Evolutionary conservation across 495 filamentous ascomycete species (phyloP).

Genomic region (Aspergillus sparsus): DNA sequence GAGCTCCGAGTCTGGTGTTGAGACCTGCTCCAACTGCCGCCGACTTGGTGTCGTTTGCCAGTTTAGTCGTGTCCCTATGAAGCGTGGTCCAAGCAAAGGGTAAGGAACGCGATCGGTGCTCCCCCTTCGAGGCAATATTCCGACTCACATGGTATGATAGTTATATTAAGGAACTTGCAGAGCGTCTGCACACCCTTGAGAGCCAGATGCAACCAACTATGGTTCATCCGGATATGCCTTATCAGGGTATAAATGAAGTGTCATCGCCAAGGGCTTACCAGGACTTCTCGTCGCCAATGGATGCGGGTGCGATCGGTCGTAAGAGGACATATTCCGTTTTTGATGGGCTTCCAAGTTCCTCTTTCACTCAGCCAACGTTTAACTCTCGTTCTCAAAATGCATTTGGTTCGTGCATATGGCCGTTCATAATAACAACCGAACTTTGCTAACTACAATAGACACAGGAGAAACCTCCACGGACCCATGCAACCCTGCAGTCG

Average conservation of each 20-base stretch:
- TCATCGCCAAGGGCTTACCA: constrained; percentile 47
- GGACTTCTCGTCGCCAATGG: constrained; percentile 52
- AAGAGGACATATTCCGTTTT: constrained; percentile 62
- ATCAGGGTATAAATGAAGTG: constrained; percentile 50
- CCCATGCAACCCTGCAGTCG: constrained; percentile 39
- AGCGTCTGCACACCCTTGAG: constrained; percentile 82
- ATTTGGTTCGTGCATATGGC: constrained; percentile 31
- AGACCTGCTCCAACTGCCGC: constrained; percentile 84
- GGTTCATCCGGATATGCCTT: constrained; percentile 48
- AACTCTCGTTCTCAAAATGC: constrained; percentile 46
- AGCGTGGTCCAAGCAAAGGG: constrained; percentile 95
- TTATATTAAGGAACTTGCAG: constrained; percentile 95
- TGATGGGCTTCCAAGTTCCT: constrained; percentile 50
- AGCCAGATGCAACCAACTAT: constrained; percentile 57
- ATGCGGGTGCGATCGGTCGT: constrained; percentile 41
- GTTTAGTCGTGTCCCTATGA: constrained; percentile 92
- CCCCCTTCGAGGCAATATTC: constrained; percentile 6
- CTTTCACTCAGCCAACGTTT: constrained; percentile 47
- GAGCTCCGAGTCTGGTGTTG: constrained; percentile 71
- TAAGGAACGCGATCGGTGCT: constrained; percentile 38
- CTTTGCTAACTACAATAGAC: constrained; percentile 34
- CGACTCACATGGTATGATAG: constrained; percentile 45
- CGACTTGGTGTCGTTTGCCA: constrained; percentile 75
- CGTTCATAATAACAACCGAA: constrained; percentile 9
- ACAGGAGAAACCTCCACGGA: constrained; percentile 45